A percentile compares a stretch with the other conserved stretches of the same genome.
phyloP scores from a whole-genome alignment of 139 green algal species.

The Haematococcus sp. region DNA sequence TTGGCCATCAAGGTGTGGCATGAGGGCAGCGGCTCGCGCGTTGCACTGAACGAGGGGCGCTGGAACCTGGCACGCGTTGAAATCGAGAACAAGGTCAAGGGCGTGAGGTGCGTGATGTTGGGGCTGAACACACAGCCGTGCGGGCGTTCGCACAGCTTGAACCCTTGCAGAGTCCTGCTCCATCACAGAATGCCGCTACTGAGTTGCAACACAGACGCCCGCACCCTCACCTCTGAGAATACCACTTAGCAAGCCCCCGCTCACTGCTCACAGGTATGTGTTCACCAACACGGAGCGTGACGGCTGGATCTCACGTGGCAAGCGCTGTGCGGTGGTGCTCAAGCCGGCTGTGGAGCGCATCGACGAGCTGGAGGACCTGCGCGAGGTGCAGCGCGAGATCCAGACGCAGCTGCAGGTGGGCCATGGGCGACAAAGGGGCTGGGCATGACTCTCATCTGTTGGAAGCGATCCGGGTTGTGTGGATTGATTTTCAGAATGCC shows the following conservation, averaged over 20 bases:
- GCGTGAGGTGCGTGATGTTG: constrained; percentile 3
- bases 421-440: not conserved
- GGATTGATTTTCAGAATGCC: no score
- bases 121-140: no score
- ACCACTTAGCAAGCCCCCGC: no score
- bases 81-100: constrained; percentile 29
- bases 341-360: constrained; percentile 24
- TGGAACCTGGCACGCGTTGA: constrained; percentile 29
- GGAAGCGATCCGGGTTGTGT: no score
- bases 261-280: constrained; percentile 19
- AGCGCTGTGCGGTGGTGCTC: constrained; percentile 27
- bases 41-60: constrained; percentile 15
- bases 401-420: constrained; percentile 15
- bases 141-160: no score
- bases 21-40: constrained; percentile 11
- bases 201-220: no score
- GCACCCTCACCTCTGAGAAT: no score
- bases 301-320: constrained; percentile 23
- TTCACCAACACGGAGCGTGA: constrained; percentile 28
- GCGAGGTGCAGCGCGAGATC: constrained; percentile 22
- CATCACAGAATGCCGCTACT: no score
- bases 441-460: no score
- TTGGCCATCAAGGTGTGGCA: constrained; percentile 47
- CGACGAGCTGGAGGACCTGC: constrained; percentile 37
- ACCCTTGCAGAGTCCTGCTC: no score